Evolutionary conservation across 495 filamentous ascomycete genomes (phyloP).

Genomic region (Podospora conica): DNA sequence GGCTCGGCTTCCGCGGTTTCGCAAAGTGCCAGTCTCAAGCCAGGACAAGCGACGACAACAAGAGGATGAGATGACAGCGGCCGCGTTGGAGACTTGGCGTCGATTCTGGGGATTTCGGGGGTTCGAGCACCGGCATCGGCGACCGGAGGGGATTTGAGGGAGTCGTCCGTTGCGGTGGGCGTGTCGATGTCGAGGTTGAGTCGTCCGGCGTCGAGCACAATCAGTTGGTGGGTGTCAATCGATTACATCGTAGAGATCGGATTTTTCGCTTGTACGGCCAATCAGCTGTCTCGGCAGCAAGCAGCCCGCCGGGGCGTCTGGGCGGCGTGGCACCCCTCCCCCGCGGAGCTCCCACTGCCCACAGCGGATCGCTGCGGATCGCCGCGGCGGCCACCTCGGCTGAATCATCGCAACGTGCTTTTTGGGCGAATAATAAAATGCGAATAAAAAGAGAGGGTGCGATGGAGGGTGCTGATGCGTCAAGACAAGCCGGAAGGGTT

Average conservation of each 20-base stretch:
- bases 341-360: neutral
- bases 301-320: neutral
- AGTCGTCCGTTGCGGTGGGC: neutral
- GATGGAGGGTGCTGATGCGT: neutral
- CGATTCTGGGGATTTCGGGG: neutral
- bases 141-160: neutral
- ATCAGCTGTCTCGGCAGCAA: slow-evolving; percentile 7
- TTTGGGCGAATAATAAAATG: neutral
- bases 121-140: neutral
- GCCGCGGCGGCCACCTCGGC: neutral
- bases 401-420: neutral
- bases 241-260: slow-evolving; percentile 17
- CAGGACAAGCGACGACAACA: neutral
- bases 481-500: neutral
- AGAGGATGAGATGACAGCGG: neutral
- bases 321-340: neutral
- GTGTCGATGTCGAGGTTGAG: neutral
- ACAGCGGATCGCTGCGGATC: neutral
- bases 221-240: slow-evolving; percentile 7
- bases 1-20: neutral
- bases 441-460: neutral
- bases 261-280: slow-evolving; percentile 22
- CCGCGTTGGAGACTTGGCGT: neutral
- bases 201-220: neutral
- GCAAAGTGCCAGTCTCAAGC: neutral